phyloP scores from a whole-genome alignment of 2,329 filamentous ascomycete genomes.

The Aureobasidium sp. region DNA sequence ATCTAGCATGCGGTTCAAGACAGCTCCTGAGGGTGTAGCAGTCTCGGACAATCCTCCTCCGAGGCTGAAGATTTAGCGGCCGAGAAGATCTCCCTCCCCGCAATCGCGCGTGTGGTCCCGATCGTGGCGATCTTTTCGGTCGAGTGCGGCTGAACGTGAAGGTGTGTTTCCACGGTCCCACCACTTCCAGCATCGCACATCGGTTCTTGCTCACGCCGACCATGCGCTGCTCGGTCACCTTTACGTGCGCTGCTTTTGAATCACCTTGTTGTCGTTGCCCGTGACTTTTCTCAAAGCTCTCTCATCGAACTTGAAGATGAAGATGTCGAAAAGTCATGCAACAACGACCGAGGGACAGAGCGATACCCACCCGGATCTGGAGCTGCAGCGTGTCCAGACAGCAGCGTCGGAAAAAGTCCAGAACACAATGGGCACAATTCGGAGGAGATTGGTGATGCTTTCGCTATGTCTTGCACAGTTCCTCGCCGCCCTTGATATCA shows the following conservation, averaged over 20 bases:
- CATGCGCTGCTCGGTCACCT: too few relatives aligned
- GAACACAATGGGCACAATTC: constrained; percentile 5
- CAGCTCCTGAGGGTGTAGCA: too few relatives aligned
- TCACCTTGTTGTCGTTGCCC: constrained; percentile 12
- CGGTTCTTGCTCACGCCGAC: too few relatives aligned
- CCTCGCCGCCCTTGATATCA: constrained; percentile 25
- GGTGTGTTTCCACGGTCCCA: too few relatives aligned
- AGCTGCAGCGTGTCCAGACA: neutral
- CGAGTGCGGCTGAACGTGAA: neutral
- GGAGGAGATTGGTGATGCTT: constrained; percentile 8
- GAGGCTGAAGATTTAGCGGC: too few relatives aligned
- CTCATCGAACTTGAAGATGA: neutral
- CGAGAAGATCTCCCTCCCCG: too few relatives aligned
- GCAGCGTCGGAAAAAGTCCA: neutral
- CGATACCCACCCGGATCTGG: constrained; percentile 7
- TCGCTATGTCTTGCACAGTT: constrained; percentile 14
- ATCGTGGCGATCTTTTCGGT: neutral
- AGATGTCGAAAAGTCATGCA: neutral
- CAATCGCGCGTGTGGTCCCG: too few relatives aligned
- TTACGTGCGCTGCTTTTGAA: too few relatives aligned
- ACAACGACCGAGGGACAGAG: neutral
- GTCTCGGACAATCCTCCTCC: too few relatives aligned
- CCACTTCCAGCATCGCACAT: too few relatives aligned
- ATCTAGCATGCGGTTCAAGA: too few relatives aligned
- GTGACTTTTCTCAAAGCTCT: neutral